phyloP scores from a whole-genome alignment of 179 eudicot species.

The Beta macrorhiza region DNA sequence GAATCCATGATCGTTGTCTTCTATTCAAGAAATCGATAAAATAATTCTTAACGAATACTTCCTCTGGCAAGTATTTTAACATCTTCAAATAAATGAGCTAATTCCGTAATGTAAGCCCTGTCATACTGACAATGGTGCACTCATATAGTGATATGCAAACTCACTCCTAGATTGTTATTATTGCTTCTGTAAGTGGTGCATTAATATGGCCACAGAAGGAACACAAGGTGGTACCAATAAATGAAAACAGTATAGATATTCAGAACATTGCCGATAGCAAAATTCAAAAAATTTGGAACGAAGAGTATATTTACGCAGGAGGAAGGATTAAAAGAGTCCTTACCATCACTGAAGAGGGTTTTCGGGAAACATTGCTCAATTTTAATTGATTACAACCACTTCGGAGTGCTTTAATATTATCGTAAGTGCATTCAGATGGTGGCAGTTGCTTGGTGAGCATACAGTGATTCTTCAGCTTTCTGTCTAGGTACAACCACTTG shows the following conservation, averaged over 20 bases:
- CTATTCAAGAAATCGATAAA: background rate
- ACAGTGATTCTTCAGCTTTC: conserved; percentile 52
- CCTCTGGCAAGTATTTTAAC: background rate
- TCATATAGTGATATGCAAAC: background rate
- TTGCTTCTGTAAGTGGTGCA: background rate
- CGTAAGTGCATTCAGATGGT: conserved; percentile 80
- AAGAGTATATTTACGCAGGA: background rate
- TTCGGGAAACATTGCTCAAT: conserved; percentile 24
- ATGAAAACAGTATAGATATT: background rate
- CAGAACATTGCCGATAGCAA: background rate
- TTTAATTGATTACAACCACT: conserved; percentile 30
- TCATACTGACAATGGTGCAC: background rate
- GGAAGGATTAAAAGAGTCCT: background rate
- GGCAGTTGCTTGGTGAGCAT: conserved; percentile 58
- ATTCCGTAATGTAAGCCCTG: background rate
- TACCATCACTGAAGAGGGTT: conserved; percentile 51
- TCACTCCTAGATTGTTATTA: background rate
- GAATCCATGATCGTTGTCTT: background rate
- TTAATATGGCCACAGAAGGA: background rate
- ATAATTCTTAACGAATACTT: background rate
- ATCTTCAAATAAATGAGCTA: background rate
- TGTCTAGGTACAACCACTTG: conserved; percentile 67
- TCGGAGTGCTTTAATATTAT: conserved; percentile 69
- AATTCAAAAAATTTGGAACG: background rate
- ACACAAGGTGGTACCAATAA: background rate